Conservation (phyloP, 2,329 filamentous ascomycete species). For the Pseudogymnoascus sp. region DNA sequence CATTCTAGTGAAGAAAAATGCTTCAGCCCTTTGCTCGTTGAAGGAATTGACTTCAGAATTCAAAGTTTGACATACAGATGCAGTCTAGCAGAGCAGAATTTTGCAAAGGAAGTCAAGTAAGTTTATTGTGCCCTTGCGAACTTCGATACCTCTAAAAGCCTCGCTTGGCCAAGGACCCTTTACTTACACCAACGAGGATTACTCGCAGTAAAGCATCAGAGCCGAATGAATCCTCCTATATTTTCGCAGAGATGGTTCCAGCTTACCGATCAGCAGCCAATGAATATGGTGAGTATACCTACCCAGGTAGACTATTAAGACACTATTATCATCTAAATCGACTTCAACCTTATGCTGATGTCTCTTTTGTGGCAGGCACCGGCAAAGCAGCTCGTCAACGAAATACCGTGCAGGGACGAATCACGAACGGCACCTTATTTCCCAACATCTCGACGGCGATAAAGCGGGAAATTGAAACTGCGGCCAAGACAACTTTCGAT, state of each 20-base stretch:
- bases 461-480: conserved; percentile 13
- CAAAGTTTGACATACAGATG: conserved; percentile 20
- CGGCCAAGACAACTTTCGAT: conserved; percentile 15
- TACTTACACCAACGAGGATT: conserved; percentile 16
- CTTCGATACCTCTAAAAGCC: neutral
- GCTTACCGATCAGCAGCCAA: conserved; percentile 18
- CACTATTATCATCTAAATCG: neutral
- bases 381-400: conserved; percentile 16
- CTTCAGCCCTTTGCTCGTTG: conserved; percentile 11
- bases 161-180: conserved; percentile 7
- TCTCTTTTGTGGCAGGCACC: conserved; percentile 14
- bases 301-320: neutral
- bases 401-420: conserved; percentile 17
- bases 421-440: conserved; percentile 20
- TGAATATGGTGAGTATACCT: conserved; percentile 18
- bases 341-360: conserved; percentile 3
- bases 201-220: conserved; percentile 20
- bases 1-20: conserved; percentile 13
- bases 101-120: conserved; percentile 20
- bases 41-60: conserved; percentile 20
- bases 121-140: neutral
- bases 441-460: conserved; percentile 19
- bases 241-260: conserved; percentile 20
- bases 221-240: conserved; percentile 20
- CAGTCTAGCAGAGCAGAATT: conserved; percentile 16